Conservation (phyloP, 495 filamentous ascomycete species). For the Staphylotrichum tortipilum region DNA sequence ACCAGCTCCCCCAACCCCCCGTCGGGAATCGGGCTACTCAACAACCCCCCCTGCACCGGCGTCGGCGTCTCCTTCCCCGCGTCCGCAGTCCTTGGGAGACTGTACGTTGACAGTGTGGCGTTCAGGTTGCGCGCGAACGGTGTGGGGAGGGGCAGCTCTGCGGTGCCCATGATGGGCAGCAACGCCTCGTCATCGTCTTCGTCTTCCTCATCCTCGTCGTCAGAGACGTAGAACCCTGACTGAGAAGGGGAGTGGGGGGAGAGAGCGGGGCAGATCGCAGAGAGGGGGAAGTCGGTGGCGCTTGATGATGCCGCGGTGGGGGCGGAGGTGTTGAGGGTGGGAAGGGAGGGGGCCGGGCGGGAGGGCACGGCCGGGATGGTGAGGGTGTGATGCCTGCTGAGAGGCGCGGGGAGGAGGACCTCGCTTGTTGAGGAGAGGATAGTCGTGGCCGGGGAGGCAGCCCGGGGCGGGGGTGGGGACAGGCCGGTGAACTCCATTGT, state of each 20-base stretch:
- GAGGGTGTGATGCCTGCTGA: not conserved
- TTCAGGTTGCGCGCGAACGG: conserved; percentile 17
- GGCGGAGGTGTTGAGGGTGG: not conserved
- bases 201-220: conserved; percentile 30
- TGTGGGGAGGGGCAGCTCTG: no score
- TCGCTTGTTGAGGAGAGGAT: no score
- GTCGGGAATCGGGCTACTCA: conserved; percentile 27
- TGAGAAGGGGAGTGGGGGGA: conserved; percentile 19
- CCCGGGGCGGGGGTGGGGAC: conserved; percentile 41
- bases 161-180: not conserved
- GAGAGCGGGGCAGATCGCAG: conserved; percentile 7
- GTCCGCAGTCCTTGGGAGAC: conserved; percentile 17
- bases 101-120: conserved; percentile 33
- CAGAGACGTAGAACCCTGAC: conserved; percentile 36
- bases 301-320: no score
- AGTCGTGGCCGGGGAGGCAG: conserved; percentile 20
- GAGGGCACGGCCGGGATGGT: conserved; percentile 4
- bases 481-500: conserved; percentile 34
- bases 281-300: conserved; percentile 7
- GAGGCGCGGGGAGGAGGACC: no score
- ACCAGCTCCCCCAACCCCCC: conserved; percentile 36
- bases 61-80: not conserved
- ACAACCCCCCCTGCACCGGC: conserved; percentile 9
- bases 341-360: conserved; percentile 9
- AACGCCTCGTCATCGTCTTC: conserved; percentile 14